Evolutionary conservation across 768 basidiomycete species (phyloP).

Genomic region (Sarcodon aspratus): DNA sequence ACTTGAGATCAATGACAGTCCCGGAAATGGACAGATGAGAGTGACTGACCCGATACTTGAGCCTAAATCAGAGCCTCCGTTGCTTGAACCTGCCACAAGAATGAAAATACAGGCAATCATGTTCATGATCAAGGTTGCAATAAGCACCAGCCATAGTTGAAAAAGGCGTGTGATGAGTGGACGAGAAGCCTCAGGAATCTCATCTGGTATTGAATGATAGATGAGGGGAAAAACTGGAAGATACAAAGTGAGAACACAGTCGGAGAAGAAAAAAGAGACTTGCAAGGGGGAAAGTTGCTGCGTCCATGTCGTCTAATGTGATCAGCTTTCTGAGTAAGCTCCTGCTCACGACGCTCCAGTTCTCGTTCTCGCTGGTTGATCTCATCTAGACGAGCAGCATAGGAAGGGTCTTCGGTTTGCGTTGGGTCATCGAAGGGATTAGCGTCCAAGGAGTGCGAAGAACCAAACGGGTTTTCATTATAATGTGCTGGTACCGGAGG

Average conservation of each 20-base stretch:
- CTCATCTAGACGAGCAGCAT: constrained; percentile 43
- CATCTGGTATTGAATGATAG: constrained; percentile 85
- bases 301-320: constrained; percentile 63
- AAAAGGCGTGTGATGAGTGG: constrained; percentile 79
- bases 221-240: constrained; percentile 80
- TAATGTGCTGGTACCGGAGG: constrained; percentile 11
- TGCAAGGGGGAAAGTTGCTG: constrained; percentile 93
- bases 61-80: constrained; percentile 73
- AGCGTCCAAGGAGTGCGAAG: constrained; percentile 71
- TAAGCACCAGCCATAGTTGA: constrained; percentile 88
- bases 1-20: constrained; percentile 8
- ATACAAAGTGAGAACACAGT: background rate
- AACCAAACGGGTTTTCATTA: constrained; percentile 75
- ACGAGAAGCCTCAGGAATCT: constrained; percentile 76
- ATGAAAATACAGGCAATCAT: constrained; percentile 84
- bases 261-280: constrained; percentile 18
- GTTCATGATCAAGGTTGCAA: constrained; percentile 76
- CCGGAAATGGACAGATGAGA: background rate
- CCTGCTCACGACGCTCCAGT: constrained; percentile 67
- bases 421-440: constrained; percentile 87
- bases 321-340: constrained; percentile 58
- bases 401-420: constrained; percentile 18
- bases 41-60: constrained; percentile 66
- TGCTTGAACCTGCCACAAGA: constrained; percentile 62
- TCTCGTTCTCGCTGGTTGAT: constrained; percentile 73